Percentiles rank a stretch among this genome's conserved stretches.
Evolutionary conservation across 129 eudicot genomes (phyloP).

Genomic region (Artemisia argyi): DNA sequence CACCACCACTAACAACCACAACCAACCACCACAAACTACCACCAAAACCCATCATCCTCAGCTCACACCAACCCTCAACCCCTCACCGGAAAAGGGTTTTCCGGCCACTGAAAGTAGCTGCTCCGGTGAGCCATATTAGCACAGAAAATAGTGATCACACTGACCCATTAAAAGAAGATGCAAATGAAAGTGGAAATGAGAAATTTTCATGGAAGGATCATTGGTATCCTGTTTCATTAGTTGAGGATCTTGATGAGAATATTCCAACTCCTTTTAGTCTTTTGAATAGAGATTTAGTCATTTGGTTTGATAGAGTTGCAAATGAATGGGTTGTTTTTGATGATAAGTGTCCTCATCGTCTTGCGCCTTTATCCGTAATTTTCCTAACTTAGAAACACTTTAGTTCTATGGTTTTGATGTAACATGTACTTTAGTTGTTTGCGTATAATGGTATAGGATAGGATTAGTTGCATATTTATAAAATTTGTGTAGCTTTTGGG

Average conservation of each 20-base stretch:
- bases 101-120: constrained; percentile 57
- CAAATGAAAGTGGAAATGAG: constrained; percentile 37
- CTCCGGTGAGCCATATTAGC: constrained; percentile 32
- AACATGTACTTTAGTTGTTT: too few species aligned
- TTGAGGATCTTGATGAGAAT: constrained; percentile 75
- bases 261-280: constrained; percentile 88
- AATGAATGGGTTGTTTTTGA: constrained; percentile 84
- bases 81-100: constrained; percentile 29
- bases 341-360: constrained; percentile 96
- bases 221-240: constrained; percentile 91
- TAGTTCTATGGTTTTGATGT: background rate
- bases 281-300: constrained; percentile 75
- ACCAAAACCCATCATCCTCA: constrained; percentile 17
- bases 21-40: background rate
- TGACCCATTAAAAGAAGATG: constrained; percentile 28
- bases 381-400: background rate
- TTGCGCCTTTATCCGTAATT: constrained; percentile 87
- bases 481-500: too few species aligned
- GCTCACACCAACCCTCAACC: constrained; percentile 1
- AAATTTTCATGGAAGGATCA: constrained; percentile 95
- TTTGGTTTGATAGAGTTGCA: constrained; percentile 63
- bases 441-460: too few species aligned
- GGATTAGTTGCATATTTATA: too few species aligned
- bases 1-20: constrained; percentile 29
- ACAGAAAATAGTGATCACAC: constrained; percentile 22